phyloP scores from a whole-genome alignment of 2,329 filamentous ascomycete genomes.

The Clonostachys chloroleuca region DNA sequence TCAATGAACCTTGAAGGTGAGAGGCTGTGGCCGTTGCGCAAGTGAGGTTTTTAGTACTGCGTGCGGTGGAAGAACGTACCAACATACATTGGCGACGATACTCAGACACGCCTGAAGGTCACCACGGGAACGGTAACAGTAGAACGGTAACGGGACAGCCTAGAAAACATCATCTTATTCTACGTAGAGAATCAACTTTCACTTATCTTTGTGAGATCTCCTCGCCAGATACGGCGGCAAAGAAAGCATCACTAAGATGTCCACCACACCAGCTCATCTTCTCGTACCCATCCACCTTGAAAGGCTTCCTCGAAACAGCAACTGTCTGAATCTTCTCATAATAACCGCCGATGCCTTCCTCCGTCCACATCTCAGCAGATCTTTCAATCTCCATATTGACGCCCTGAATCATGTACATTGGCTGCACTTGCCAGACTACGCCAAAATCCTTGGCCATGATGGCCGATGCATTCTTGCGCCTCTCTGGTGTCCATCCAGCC shows the following conservation, averaged over 20 bases:
- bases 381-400: slow-evolving; percentile 24
- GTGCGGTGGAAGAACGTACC: too few species aligned
- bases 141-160: too few species aligned
- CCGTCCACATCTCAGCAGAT: slow-evolving; percentile 22
- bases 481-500: slow-evolving; percentile 21
- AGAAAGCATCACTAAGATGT: slow-evolving; percentile 28
- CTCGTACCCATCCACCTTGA: slow-evolving; percentile 25
- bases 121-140: too few species aligned
- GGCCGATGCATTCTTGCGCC: slow-evolving; percentile 19
- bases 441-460: slow-evolving; percentile 28
- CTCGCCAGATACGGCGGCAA: slow-evolving; percentile 20
- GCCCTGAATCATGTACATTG: slow-evolving; percentile 27
- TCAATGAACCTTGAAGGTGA: too few species aligned
- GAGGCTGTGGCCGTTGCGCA: too few species aligned
- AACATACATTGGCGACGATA: too few species aligned
- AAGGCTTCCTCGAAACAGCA: slow-evolving; percentile 13
- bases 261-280: slow-evolving; percentile 25
- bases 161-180: too few species aligned
- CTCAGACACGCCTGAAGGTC: too few species aligned
- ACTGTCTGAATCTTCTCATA: slow-evolving; percentile 10
- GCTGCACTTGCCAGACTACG: slow-evolving; percentile 33
- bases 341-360: slow-evolving; percentile 29
- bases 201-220: too few species aligned
- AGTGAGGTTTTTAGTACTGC: too few species aligned
- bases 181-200: too few species aligned